Evolutionary conservation across 208 protist species (phyloP), one percentile per base, ranked within the genome.

Genomic region (Wallacemonas sp.): DNA sequence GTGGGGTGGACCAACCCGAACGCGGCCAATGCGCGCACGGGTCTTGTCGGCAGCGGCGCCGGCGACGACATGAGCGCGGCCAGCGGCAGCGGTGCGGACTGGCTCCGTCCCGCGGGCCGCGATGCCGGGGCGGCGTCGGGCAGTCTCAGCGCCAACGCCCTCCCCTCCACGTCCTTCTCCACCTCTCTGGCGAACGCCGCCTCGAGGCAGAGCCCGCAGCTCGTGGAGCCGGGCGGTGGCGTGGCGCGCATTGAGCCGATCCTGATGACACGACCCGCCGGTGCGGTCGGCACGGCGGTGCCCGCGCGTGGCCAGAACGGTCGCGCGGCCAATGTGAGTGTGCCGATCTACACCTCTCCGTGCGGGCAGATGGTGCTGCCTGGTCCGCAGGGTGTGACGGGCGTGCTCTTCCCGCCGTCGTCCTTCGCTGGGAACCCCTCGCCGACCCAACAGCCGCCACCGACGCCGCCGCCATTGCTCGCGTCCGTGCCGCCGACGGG

Each of bases 261-360:
- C 28, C 52, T 59, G n/a, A 33, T 59, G 31, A 18, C 32, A 4
- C 26, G 52, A 3, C 52, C 52, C 4, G 26, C 20, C 5, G 52
- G 52, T 59, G 52, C 52, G 12, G 52, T 59, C 52, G 52, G 52
- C 29, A 7, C 52, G 29, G 31, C 52, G 5, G 32, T 59, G 7
- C 52, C 29, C 4, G 26, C 20, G 52, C 52, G 52, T 12, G 52
- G 22, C 3, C 3, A 12, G 31, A 3, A 4, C 11, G 52, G 52
- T 5, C 52, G 31, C 4, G 31, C n/a, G 0, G 31, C 31, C 12
- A 59, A 59, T 28, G n/a, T 59, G 16, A 25, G 12, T 22, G 52
- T 59, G 31, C 52, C 52, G 12, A 18, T 59, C 52, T 59, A 59
- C 52, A 59, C 52, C 26, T 59, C 52, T 11, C 52, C 52, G 8